Base-by-base conservation (phyloP, 2,329 filamentous ascomycete genomes). In the Xylaria sp. region DNA sequence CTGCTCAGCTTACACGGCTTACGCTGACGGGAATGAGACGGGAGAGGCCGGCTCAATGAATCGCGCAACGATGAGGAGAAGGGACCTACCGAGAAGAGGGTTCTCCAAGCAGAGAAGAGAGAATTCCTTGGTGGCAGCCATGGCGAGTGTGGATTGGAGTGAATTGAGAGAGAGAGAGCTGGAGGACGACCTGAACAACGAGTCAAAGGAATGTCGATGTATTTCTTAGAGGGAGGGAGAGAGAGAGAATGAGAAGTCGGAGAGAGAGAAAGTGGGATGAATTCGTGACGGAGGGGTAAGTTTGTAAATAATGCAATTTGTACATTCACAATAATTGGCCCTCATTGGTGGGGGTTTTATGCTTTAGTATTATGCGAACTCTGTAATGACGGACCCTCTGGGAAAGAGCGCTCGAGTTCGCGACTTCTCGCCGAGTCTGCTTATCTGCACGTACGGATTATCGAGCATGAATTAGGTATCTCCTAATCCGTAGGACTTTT, bases 31-130 rank as follows among this genome's bases (percentile, higher is more conserved):
- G 42, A 54, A 19, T 46, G 46, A 18, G 56, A 37, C 10, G 49
- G 44, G 37, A 35, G 44, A 66, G 57, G 58, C 54, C 44, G 57
- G 48, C 10, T 7, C 52, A 35, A 52, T 51, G 71, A 68, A 59
- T 11, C 19, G 48, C 16, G 19, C 23, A 16, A 9, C 8, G 63
- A 50, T 46, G 8, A 46, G 42, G 9, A 46, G 11, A 42, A 42
- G 37, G 13, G 60, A 77, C 83, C 69, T 79, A 92, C 90, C 93
- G 71, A 99, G 89, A 70, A 99, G 87, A 76, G 94, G 94, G 79
- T 99, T 99, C 88, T 97, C 94, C 71, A 99, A 80, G 78, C 89
- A 94, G 73, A 97, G 83, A 71, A 99, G 89, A 76, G 90, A 83
- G 80, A 89, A 97, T 77, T 92, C 88, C 79, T 92, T 89, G 69